These are phyloP conservation scores for Kodamaea laetipori DNA, from an alignment of 805 yeast genomes.

Conservation along the genomic window DNA sequence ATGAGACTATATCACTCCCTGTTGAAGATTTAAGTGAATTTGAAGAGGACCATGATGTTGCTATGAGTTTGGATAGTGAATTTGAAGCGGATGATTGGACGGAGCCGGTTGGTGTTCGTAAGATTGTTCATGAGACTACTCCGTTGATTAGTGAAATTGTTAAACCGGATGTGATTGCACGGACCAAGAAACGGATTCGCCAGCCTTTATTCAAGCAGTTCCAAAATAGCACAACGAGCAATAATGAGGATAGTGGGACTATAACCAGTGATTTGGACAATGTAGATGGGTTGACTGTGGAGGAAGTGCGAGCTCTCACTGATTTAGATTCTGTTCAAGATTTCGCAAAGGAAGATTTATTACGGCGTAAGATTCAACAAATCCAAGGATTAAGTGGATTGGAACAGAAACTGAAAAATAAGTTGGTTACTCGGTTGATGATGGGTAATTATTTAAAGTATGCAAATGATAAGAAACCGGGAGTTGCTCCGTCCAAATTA, in stretches of 20 bases:
- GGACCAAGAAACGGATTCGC: constrained; percentile 9
- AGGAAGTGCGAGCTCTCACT: constrained; percentile 39
- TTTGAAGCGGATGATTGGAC: constrained; percentile 27
- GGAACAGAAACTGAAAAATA: constrained; percentile 46
- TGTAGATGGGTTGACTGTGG: constrained; percentile 39
- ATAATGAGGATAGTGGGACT: constrained; percentile 17
- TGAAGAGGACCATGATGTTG: constrained; percentile 15
- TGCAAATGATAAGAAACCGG: constrained; percentile 17
- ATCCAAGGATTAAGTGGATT: constrained; percentile 43
- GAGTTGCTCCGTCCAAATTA: constrained; percentile 14
- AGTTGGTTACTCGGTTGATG: constrained; percentile 64
- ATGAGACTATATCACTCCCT: constrained; percentile 51
- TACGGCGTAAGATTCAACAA: constrained; percentile 52
- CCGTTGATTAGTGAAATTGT: constrained; percentile 56
- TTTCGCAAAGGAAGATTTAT: constrained; percentile 37
- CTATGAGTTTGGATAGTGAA: constrained; percentile 7
- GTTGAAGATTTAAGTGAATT: constrained; percentile 44
- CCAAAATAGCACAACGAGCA: constrained; percentile 1
- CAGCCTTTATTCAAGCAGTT: not conserved
- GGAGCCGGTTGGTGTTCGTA: constrained; percentile 58
- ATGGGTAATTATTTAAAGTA: constrained; percentile 65
- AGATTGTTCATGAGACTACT: constrained; percentile 47
- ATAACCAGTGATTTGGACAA: constrained; percentile 31
- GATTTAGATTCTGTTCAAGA: constrained; percentile 39
- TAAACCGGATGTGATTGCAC: constrained; percentile 38